These are phyloP conservation scores for Suillus paluster DNA, from an alignment of 768 basidiomycete genomes.

Conservation along the genomic window DNA sequence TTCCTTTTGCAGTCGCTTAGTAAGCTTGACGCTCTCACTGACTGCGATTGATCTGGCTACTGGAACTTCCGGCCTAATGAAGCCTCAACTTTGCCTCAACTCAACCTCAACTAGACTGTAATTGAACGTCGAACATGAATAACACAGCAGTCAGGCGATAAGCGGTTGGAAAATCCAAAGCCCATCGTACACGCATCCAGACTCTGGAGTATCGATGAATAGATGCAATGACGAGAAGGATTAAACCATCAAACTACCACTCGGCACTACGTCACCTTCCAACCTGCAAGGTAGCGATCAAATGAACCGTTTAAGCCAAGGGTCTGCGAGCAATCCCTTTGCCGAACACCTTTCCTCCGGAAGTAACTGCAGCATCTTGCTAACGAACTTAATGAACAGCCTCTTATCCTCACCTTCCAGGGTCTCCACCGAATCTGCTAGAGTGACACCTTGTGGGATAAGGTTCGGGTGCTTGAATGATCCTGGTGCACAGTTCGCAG, in stretches of 20 bases:
- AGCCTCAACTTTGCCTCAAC: background rate
- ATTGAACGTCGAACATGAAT: background rate
- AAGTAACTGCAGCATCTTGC: background rate
- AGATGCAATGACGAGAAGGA: background rate
- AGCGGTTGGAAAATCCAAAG: background rate
- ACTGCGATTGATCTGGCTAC: no score
- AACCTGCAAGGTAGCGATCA: background rate
- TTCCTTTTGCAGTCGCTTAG: conserved; percentile 3
- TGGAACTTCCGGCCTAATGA: no score
- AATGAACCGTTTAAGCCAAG: background rate
- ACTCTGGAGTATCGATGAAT: background rate
- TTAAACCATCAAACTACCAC: background rate
- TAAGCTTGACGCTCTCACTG: no score
- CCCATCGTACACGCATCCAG: background rate
- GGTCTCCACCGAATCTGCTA: background rate
- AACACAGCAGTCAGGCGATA: background rate
- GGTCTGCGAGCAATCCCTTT: background rate
- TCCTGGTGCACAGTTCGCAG: background rate
- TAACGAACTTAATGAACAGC: background rate
- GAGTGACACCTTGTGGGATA: background rate
- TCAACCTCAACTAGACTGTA: no score
- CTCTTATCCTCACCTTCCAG: background rate
- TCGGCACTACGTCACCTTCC: background rate
- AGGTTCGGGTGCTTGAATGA: background rate
- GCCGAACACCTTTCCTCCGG: background rate